Percentiles rank a stretch among this genome's conserved stretches.
Conservation (phyloP, 2,329 filamentous ascomycete genomes). For the Verticillium albo-atrum region DNA sequence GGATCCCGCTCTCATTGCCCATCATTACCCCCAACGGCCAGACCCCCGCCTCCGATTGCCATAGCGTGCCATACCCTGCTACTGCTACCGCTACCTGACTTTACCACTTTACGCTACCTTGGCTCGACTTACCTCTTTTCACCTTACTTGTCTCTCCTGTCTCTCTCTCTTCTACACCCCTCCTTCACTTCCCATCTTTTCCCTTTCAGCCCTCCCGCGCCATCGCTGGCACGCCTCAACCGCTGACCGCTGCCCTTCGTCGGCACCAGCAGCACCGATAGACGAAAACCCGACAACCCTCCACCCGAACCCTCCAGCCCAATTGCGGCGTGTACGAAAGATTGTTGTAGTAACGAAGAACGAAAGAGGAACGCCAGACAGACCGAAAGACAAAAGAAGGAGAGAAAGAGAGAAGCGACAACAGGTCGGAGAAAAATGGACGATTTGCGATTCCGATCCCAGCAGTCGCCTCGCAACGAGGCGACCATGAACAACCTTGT, state of each 20-base stretch:
- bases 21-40: neutral
- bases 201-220: neutral
- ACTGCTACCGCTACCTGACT: too few relatives aligned
- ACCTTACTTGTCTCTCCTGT: neutral
- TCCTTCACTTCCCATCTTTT: neutral
- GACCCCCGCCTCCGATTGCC: neutral
- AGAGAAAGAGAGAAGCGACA: neutral
- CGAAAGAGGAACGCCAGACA: neutral
- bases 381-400: neutral
- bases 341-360: constrained; percentile 25
- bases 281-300: neutral
- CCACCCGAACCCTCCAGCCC: neutral
- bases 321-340: constrained; percentile 32
- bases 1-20: neutral
- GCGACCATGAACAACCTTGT: constrained; percentile 69
- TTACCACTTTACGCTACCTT: neutral
- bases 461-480: constrained; percentile 75
- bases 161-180: neutral
- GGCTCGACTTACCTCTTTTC: neutral
- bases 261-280: constrained; percentile 14
- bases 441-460: constrained; percentile 72
- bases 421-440: constrained; percentile 59
- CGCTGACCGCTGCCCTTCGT: constrained; percentile 9
- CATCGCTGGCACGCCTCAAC: constrained; percentile 1
- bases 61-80: neutral